phyloP scores from a whole-genome alignment of 768 basidiomycete species.

The Russula vinacea region DNA sequence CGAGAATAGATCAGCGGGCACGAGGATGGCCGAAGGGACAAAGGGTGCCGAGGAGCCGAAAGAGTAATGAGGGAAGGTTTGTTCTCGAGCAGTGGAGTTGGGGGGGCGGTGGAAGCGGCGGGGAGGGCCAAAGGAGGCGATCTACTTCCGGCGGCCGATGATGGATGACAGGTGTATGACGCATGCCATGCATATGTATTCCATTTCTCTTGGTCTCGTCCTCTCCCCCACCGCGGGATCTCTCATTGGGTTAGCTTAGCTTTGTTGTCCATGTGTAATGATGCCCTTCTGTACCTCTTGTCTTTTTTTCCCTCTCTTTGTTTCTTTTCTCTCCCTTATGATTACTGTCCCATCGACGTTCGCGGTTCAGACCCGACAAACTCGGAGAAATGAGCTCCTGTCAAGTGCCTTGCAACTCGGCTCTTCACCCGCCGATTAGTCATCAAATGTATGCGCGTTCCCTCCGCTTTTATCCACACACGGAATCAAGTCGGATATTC shows the following conservation, averaged over 20 bases:
- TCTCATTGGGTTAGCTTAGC: constrained; percentile 13
- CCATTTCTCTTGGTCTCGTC: constrained; percentile 16
- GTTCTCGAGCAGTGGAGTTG: background rate
- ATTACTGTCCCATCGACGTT: background rate
- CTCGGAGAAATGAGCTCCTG: constrained; percentile 1
- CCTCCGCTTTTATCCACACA: background rate
- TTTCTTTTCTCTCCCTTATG: background rate
- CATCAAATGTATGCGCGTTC: background rate
- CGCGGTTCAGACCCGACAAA: constrained; percentile 3
- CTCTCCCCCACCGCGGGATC: background rate
- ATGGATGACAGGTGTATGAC: constrained; percentile 11
- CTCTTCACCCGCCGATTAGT: background rate
- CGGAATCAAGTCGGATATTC: background rate
- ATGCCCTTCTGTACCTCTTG: constrained; percentile 6
- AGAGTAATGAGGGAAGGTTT: constrained; percentile 22
- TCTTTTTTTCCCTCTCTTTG: background rate
- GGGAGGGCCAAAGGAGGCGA: constrained; percentile 11
- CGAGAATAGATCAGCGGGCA: constrained; percentile 12
- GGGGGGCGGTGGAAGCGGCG: constrained; percentile 4
- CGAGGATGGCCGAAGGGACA: background rate
- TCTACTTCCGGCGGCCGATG: constrained; percentile 25
- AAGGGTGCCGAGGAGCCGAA: constrained; percentile 25
- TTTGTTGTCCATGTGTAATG: constrained; percentile 12
- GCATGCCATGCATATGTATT: constrained; percentile 6
- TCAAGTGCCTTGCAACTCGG: too few relatives aligned